Conservation (phyloP, 192 early-diverging fungal genomes). For the Entophlyctis luteolus region DNA sequence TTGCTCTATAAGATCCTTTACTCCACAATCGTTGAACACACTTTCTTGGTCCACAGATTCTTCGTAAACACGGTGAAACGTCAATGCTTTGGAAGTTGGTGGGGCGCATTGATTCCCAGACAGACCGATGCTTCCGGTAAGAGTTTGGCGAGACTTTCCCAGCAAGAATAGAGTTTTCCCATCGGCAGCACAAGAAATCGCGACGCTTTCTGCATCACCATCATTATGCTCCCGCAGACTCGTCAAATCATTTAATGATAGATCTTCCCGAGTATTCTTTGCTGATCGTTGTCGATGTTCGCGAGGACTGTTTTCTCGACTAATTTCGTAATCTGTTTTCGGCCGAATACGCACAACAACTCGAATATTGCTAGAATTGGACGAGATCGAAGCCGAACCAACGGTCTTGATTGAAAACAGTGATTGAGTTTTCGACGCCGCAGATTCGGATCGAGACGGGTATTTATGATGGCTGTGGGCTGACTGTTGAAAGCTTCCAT, state of each 20-base stretch:
- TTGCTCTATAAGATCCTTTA: constrained; percentile 36
- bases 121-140: not conserved
- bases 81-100: constrained; percentile 29
- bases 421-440: no score
- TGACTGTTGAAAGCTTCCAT: no score
- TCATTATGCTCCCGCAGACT: not conserved
- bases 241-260: not conserved
- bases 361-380: no score
- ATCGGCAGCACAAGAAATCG: constrained; percentile 2
- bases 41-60: constrained; percentile 29
- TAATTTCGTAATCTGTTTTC: constrained; percentile 18
- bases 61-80: constrained; percentile 44
- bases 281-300: not conserved
- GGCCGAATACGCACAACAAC: constrained; percentile 18
- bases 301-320: constrained; percentile 9
- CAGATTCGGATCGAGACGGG: no score
- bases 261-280: not conserved
- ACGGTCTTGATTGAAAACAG: no score
- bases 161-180: not conserved
- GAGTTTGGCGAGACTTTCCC: not conserved
- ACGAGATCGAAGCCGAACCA: no score
- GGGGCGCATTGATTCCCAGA: not conserved
- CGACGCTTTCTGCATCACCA: not conserved
- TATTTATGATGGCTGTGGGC: no score
- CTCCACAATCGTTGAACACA: constrained; percentile 48